Base-by-base conservation (phyloP, 305 asterid genomes). In the Striga hermonthica region DNA sequence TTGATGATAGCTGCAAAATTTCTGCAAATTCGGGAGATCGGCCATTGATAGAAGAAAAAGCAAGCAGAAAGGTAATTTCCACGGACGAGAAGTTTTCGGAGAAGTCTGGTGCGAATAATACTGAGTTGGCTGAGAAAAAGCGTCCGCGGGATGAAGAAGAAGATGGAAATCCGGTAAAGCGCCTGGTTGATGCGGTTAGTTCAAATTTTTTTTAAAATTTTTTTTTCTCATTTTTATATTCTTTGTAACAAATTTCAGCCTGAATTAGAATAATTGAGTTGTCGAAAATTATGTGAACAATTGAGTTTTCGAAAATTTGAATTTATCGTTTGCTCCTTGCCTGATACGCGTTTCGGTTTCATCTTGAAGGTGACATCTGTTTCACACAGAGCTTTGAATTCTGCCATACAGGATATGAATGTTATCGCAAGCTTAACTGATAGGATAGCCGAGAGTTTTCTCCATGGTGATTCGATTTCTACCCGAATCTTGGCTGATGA, bases 181-280 rank as follows among this genome's bases (percentile, higher is more conserved):
- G 72, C 60, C 50, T 83, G 78, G 53, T 81, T 58, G 66, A 81
- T 41, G 83, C 36, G 84, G 86, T 83, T 54, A 9, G 89, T 80
- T 73, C 58, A 31, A 57, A 0, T n/a, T 35, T 57, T 57, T 1
- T 12, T 5, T 0, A 8, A 15, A 45, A 45, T 10, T 45, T 7
- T 41, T 41, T 41, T 7, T 41, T 3, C 10, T 41, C 9, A 6
- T 10, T 2, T 10, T 5, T 6, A 41, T 41, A 3, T 41, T 41
- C 9, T 8, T 7, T 41, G 31, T 22, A 22, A 22, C 1, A 22
- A 22, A 22, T 22, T 22, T 22, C 31, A 2, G 54, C 54, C 54
- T 48, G 22, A 48, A n/a, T 48, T 22, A 22, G 31, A 22, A 22
- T 22, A 22, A 22, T 22, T 0, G 31, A 22, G 31, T 22, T 22